Conservation (phyloP, 305 asterid genomes). For the Fraxinus sp. region DNA sequence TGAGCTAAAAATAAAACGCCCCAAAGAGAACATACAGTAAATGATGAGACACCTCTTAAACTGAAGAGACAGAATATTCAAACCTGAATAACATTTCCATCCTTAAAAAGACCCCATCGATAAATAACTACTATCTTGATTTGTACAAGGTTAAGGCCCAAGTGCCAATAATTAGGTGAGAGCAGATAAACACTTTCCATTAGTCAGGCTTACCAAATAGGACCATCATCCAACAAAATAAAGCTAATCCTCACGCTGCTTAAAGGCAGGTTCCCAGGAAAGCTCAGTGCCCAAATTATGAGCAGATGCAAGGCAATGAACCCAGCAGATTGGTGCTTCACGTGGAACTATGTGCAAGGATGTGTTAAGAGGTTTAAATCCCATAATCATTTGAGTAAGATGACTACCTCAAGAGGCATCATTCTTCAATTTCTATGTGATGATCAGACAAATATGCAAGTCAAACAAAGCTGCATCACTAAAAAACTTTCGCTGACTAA, state of each 20-base stretch:
- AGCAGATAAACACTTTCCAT: neutral
- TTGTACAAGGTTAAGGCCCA: neutral
- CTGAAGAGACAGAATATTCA: slow-evolving; percentile 1
- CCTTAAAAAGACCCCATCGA: neutral
- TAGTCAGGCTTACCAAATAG: neutral
- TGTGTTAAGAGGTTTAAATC: neutral
- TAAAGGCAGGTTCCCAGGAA: neutral
- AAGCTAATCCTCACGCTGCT: slow-evolving; percentile 5
- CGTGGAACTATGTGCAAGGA: neutral
- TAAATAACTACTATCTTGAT: neutral
- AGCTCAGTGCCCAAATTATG: neutral
- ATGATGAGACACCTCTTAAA: neutral
- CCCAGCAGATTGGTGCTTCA: slow-evolving; percentile 13
- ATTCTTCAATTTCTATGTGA: neutral
- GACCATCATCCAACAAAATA: slow-evolving; percentile 3
- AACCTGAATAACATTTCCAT: neutral
- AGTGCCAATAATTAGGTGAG: neutral
- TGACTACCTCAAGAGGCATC: neutral
- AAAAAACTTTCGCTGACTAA: neutral
- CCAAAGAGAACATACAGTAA: neutral
- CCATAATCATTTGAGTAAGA: neutral
- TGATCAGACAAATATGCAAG: neutral
- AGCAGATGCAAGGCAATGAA: neutral
- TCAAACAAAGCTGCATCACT: neutral
- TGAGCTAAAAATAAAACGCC: slow-evolving; percentile 3